A percentile compares a stretch with the other conserved stretches of the same genome.
Evolutionary conservation across 176 grass and related monocot species (phyloP).

Genomic region (Ensete ventricosum): DNA sequence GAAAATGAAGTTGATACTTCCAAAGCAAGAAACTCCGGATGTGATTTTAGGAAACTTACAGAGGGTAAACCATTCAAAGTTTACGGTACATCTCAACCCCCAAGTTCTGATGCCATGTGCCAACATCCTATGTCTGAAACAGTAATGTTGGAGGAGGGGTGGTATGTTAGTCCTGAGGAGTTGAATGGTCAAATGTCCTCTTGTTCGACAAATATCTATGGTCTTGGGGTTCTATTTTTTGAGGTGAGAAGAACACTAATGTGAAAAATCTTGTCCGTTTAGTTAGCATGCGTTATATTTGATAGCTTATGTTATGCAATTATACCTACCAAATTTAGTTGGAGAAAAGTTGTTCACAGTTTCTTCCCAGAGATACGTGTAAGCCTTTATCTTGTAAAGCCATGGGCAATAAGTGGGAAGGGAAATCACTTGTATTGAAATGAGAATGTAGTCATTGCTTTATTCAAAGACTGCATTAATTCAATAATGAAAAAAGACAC

Average conservation of each 20-base stretch:
- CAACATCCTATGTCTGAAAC: constrained; percentile 35
- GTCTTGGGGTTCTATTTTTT: constrained; percentile 92
- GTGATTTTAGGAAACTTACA: constrained; percentile 29
- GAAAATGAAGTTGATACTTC: constrained; percentile 19
- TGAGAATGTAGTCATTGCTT: too few relatives aligned
- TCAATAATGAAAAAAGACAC: too few relatives aligned
- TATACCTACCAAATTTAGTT: not conserved
- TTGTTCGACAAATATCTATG: constrained; percentile 73
- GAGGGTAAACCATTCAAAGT: constrained; percentile 14
- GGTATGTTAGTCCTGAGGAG: constrained; percentile 86
- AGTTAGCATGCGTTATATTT: not conserved
- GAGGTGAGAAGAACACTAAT: constrained; percentile 47
- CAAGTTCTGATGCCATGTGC: constrained; percentile 21
- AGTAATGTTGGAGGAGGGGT: constrained; percentile 66
- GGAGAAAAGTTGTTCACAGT: not conserved
- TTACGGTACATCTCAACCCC: constrained; percentile 14
- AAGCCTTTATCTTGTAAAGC: too few relatives aligned
- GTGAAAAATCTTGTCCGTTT: not conserved
- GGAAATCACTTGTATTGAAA: too few relatives aligned
- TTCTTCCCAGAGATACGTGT: not conserved
- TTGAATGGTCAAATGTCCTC: constrained; percentile 26
- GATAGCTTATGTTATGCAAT: not conserved
- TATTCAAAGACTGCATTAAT: too few relatives aligned
- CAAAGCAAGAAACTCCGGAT: constrained; percentile 29
- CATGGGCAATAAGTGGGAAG: too few relatives aligned